Evolutionary conservation across 306 rosid genomes (phyloP).

Genomic region (peach (Prunus persica)): DNA sequence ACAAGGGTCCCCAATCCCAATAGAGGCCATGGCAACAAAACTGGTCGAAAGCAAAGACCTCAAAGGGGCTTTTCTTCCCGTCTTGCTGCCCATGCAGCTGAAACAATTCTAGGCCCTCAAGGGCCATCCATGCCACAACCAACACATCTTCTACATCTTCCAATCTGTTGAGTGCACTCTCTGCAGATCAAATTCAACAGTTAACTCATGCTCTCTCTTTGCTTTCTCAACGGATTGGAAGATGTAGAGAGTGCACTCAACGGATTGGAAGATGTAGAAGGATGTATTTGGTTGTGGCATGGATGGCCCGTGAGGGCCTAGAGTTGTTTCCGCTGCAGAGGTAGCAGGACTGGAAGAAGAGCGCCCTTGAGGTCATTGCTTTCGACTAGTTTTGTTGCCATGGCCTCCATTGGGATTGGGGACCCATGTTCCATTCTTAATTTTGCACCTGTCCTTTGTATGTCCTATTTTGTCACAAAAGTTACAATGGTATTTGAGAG

Average conservation of each 20-base stretch:
- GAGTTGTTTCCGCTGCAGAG: background rate
- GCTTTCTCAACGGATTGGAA: background rate
- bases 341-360: background rate
- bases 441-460: background rate
- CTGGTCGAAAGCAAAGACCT: background rate
- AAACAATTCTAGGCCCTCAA: background rate
- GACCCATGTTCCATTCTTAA: background rate
- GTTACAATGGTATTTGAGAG: background rate
- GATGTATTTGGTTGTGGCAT: background rate
- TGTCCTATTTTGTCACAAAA: too few species aligned
- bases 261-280: background rate
- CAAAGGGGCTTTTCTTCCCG: background rate
- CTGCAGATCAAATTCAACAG: background rate
- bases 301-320: background rate
- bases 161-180: background rate
- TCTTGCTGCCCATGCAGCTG: background rate
- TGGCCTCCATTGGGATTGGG: background rate
- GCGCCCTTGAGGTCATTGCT: background rate
- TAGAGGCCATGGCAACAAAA: background rate
- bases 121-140: background rate
- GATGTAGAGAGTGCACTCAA: background rate
- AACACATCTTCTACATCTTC: background rate
- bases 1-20: background rate
- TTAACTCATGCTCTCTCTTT: background rate
- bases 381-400: background rate